Evolutionary conservation across 164 flowering plant species (phyloP), one percentile per base, ranked within the genome.

Genomic region (Kingdonia uniflora): DNA sequence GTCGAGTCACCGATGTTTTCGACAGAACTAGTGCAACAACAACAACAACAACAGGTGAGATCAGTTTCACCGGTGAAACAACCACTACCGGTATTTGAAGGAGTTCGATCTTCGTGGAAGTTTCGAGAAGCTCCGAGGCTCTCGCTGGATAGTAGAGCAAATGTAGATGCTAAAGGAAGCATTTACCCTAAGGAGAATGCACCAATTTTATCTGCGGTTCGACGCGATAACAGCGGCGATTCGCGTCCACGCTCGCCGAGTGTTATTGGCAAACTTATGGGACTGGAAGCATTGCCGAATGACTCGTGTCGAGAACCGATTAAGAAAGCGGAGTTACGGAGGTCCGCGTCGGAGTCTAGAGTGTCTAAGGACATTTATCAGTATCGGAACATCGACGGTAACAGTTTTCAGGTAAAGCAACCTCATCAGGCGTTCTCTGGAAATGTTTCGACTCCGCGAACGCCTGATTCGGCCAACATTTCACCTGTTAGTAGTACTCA

Each of bases 281-380:
- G 96, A 13, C 80, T 87, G 2, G 90, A 80, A 20, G 79, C 74
- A 25, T 38, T 84, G 42, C 77, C 85, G 4, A 29, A 29, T 29
- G 37, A 57, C 6, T 44, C 73, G 0, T 52, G 60, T 14, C 57
- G 76, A 0, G 77, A 74, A 20, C 71, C 73, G 14, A 51, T 19
- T 20, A 64, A 62, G 61, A 72, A 65, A 22, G 68, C 78, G 2
- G 86, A 87, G 78, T 77, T 87, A 2, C 75, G 91, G 51, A 69
- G 99, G 74, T 92, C 95, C 10, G 87, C 95, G 1, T 92, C 99
- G 15, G 96, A 92, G 56, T 84, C 95, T 2, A 71, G 99, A 62
- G 92, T 73, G 3, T 60, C 76, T 11, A 77, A 69, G 61, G 88
- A 82, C 66, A 45, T 69, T 40, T n/a, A n/a, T n/a, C n/a, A n/a